These are phyloP conservation scores for Magnolia officinalis DNA, from an alignment of 164 flowering plant genomes.

Conservation along the genomic window DNA sequence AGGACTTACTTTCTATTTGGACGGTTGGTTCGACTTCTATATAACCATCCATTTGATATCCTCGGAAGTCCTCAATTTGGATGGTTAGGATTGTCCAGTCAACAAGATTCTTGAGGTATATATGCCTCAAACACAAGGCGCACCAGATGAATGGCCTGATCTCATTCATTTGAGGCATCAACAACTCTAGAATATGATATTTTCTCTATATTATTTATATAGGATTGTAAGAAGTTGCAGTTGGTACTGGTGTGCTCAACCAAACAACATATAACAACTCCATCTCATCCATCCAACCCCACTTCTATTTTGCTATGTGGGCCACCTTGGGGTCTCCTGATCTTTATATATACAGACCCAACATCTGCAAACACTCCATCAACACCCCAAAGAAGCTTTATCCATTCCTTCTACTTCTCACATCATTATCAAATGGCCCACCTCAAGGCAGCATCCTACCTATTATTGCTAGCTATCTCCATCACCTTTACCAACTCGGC, in stretches of 20 bases:
- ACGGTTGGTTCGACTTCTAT: no score
- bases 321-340: neutral
- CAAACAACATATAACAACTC: conserved; percentile 30
- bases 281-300: conserved; percentile 36
- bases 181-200: no score
- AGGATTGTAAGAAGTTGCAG: no score
- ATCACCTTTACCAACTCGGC: conserved; percentile 35
- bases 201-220: no score
- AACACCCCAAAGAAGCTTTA: neutral
- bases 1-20: no score
- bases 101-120: no score
- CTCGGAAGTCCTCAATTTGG: no score
- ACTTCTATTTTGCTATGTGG: conserved; percentile 1
- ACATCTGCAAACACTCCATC: conserved; percentile 11
- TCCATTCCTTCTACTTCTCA: conserved; percentile 2
- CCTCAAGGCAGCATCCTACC: conserved; percentile 20
- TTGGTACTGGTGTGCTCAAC: conserved; percentile 15
- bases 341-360: conserved; percentile 17
- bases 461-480: conserved; percentile 31
- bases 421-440: conserved; percentile 23
- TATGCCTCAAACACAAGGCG: no score
- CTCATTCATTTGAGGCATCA: no score
- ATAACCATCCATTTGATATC: no score
- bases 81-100: no score
- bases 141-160: no score